Conservation (phyloP, 345 rosid species). For the Populus ilicifolia region DNA sequence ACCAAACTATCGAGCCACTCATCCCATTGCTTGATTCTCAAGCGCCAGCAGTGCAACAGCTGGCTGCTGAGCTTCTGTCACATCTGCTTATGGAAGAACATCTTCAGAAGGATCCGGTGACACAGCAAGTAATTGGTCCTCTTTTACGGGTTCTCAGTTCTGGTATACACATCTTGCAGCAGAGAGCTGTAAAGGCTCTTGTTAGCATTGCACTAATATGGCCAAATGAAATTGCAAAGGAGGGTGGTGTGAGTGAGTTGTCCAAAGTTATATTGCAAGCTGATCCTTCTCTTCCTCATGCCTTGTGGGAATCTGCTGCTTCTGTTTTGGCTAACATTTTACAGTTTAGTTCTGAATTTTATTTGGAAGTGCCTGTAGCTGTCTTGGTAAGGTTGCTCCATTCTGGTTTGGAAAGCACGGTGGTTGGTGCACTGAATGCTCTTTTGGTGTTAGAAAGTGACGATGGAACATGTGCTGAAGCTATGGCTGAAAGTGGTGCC, state of each 20-base stretch:
- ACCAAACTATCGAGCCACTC: slow-evolving; percentile 88
- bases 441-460: slow-evolving; percentile 96
- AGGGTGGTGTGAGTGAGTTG: slow-evolving; percentile 89
- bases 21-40: slow-evolving; percentile 91
- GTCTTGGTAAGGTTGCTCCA: slow-evolving; percentile 88
- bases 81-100: slow-evolving; percentile 80
- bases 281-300: slow-evolving; percentile 89
- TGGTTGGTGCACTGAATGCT: slow-evolving; percentile 82
- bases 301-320: slow-evolving; percentile 95
- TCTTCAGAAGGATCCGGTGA: slow-evolving; percentile 84
- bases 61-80: slow-evolving; percentile 98
- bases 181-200: slow-evolving; percentile 97
- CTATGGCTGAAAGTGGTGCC: slow-evolving; percentile 99
- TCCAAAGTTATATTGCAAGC: slow-evolving; percentile 91
- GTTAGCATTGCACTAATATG: slow-evolving; percentile 80
- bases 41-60: slow-evolving; percentile 89
- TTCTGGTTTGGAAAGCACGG: slow-evolving; percentile 79
- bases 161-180: slow-evolving; percentile 83
- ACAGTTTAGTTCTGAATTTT: slow-evolving; percentile 94
- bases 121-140: slow-evolving; percentile 81
- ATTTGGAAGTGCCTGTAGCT: slow-evolving; percentile 92
- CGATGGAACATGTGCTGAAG: slow-evolving; percentile 93
- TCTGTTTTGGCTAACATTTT: slow-evolving; percentile 76
- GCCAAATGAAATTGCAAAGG: slow-evolving; percentile 97
- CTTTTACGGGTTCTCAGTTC: slow-evolving; percentile 82